Evolutionary conservation across 768 basidiomycete species (phyloP), one percentile per base, ranked within the genome.

Genomic region (Udeniomyces megalosporus): DNA sequence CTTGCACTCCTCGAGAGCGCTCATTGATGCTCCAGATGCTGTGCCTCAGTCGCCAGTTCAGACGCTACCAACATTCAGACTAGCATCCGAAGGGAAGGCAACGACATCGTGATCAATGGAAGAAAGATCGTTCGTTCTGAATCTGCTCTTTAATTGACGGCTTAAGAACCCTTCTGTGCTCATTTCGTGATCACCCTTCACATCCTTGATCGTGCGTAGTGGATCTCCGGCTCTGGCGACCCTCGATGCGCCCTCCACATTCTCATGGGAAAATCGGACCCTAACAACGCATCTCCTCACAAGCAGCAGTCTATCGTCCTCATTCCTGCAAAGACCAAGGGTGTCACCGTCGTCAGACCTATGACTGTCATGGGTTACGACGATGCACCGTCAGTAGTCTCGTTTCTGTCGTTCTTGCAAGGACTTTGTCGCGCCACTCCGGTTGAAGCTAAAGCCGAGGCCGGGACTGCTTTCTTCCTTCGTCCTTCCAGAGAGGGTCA

Each of bases 211-310:
- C n/a, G n/a, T n/a, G n/a, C n/a, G 46, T 63, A 91, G 88, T 97
- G 88, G 86, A 97, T 97, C 72, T 91, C 88, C 31, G 92, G 92
- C 54, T 93, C 92, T 7, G 91, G 91, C 20, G 91, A 97, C 73
- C 90, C 90, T 49, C 80, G 92, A 65, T 86, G 85, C 65, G 82
- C 81, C 61, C 68, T 97, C 12, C 93, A 99, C 71, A 82, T 99
- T 54, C 87, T 97, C 46, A 85, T 99, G 79, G 93, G 91, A 57
- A 88, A 89, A 77, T 67, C 50, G 58, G 67, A 50, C 32, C 84
- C 92, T 7, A 77, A 77, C 58, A 91, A 92, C 73, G 78, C 81
- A 66, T 81, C 80, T 68, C 72, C 58, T 10, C 45, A 59, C 76
- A 76, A 79, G 57, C 89, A 92, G 68, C 95, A 97, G 74, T 89